A percentile compares a stretch with the other conserved stretches of the same genome.
Conservation (phyloP, 257 asterid species). For the Ilex asprella region DNA sequence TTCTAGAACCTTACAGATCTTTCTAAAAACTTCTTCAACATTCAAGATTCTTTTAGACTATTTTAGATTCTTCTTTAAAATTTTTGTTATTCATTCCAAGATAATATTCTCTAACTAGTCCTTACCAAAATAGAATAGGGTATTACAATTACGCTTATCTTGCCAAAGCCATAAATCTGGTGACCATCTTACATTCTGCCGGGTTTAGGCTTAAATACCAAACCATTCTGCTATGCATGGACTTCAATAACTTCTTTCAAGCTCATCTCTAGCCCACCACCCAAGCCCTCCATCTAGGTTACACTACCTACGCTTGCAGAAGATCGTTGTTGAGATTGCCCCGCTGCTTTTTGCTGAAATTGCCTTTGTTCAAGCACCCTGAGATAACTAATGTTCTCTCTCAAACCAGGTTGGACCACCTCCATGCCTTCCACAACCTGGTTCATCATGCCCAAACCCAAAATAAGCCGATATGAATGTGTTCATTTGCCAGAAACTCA, state of each 20-base stretch:
- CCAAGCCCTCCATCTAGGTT: conserved; percentile 24
- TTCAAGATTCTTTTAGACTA: no score
- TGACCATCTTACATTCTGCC: conserved; percentile 75
- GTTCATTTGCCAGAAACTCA: conserved; percentile 73
- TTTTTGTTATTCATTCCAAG: no score
- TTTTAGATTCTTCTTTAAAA: no score
- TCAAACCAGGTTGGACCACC: conserved; percentile 72
- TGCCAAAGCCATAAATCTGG: conserved; percentile 85
- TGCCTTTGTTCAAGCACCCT: conserved; percentile 72
- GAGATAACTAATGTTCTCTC: conserved; percentile 62
- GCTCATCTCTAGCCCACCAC: conserved; percentile 38
- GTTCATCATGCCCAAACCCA: conserved; percentile 76
- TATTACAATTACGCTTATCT: conserved; percentile 57
- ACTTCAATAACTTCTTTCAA: conserved; percentile 49
- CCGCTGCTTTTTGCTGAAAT: conserved; percentile 71
- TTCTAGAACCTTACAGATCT: no score
- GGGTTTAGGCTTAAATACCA: conserved; percentile 60
- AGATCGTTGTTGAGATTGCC: conserved; percentile 49
- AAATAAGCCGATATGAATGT: conserved; percentile 43
- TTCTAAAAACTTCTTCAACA: no score
- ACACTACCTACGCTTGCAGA: conserved; percentile 24
- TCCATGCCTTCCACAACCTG: conserved; percentile 81
- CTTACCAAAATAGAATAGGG: no score
- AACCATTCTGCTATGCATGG: conserved; percentile 49
- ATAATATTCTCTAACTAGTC: no score